Evolutionary conservation across 164 flowering plant genomes (phyloP), one percentile per base, ranked within the genome.

Genomic region (Magnolia kwangsiensis): DNA sequence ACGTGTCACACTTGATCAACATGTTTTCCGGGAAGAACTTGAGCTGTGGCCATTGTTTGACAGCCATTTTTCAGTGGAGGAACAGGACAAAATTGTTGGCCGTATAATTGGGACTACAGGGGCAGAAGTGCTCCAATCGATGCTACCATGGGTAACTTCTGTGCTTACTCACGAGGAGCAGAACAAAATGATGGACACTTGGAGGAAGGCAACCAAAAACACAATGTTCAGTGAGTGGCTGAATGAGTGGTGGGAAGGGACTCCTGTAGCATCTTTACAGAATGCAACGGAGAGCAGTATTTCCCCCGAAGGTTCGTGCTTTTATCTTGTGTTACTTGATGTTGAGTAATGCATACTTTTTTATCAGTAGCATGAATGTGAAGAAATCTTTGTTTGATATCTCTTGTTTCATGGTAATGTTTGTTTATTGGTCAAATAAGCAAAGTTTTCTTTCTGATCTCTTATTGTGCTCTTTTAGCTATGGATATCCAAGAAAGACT

Each of bases 141-240:
- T 95, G 97, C 79, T 95, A 79, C 99, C 99, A 45, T 95, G 99
- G 99, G 97, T 95, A 45, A 95, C 96, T 70, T 87, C 95, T 81
- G 97, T 89, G 19, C 91, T 95, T 70, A 90, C 91, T 66, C 96
- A 85, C 82, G 99, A 93, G 67, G 99, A 95, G 83, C 99, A 95
- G 82, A 91, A 91, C 67, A 90, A 83, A 84, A 89, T 95, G 97
- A 92, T 95, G 97, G 95, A 90, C 79, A 90, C 95, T 9, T 92
- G 92, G 97, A 93, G 89, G 85, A 91, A 93, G 63, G 99, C 97
- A 65, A 89, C 99, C 4, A 93, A 88, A 80, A 95, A 95, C 78
- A 95, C 99, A 5, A 95, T 93, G 99, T 95, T 95, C 79, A 91
- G 85, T 74, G 99, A 95, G 82, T 95, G 99, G 99, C 97, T 95